Evolutionary conservation across 495 filamentous ascomycete species (phyloP), one percentile per base, ranked within the genome.

Genomic region (Massariosphaeria phaeospora): DNA sequence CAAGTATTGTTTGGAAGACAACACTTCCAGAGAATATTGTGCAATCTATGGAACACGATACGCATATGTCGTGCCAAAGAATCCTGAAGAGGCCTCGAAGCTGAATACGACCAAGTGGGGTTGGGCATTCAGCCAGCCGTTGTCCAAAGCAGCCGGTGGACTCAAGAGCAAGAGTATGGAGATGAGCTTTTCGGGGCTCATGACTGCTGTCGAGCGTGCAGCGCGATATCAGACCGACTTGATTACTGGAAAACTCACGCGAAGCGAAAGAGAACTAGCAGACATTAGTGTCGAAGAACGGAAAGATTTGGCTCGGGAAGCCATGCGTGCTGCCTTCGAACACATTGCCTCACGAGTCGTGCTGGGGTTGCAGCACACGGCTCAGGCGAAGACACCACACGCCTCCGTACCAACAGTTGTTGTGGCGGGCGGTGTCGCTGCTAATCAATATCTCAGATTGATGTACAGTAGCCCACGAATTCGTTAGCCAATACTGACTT

Each of bases 361-460:
- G 1, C 76, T 90, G 26, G 85, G 80, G 1, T 75, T 96, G 9
- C 69, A 77, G 24, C 36, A 59, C 11, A 66, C 76, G 10, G 23
- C 47, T 18, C 1, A 29, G n/a, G 17, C 44, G 27, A 33, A 63
- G 10, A 29, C 48, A 12, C 23, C 13, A 18, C n/a, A 46, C 4
- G 13, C 25, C 11, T 26, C 23, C 27, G 66, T 87, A 8, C 67
- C 73, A 11, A 85, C 83, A 0, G 67, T 97, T 5, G 89, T 97
- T 2, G 74, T 97, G 4, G 84, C 86, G 43, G 93, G 93, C 15
- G 93, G 93, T 8, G 93, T 98, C 1, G 91, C 93, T 3, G 78
- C 83, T 20, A 97, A 96, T 68, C 56, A 65, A 21, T 97, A 83
- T 65, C 73, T 98, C 7, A 77, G 81, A 67, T 75, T 77, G 48